Evolutionary conservation across 768 basidiomycete species (phyloP), one percentile per base, ranked within the genome.

Genomic region (Amanita exitialis): DNA sequence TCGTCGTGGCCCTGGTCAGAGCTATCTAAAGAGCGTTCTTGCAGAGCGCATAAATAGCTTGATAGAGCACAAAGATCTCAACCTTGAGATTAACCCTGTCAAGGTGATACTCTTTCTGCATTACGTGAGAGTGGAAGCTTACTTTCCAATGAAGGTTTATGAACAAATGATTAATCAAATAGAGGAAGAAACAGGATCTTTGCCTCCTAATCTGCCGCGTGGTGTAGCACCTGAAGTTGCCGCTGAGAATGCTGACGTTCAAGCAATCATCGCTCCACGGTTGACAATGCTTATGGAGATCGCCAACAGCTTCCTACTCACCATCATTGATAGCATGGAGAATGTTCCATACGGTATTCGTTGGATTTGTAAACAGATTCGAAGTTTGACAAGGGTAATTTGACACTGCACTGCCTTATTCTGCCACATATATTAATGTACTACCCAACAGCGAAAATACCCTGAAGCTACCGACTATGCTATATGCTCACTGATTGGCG

Each of bases 241-340:
- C 2, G 81, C 91, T 7, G 88, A 90, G 56, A 97, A 99, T 62
- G 69, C 79, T 2, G 96, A 99, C 64, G 96, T 99, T 18, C 95
- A 97, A 64, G 91, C 93, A 44, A 96, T 99, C 69, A 97, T 99
- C 60, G 90, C 91, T 6, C 96, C 96, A 13, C 83, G 96, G 20
- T 70, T 98, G 44, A 94, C 93, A 2, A 98, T 99, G 96, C 76
- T 99, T 56, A 98, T 99, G 93, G 96, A 99, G 66, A 99, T 99
- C 54, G 96, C 96, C 44, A 98, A 98, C 61, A 90, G 87, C 61
- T 98, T 99, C 72, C 74, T 99, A 53, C 74, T 91, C 30, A 99
- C 96, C 7, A 99, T 99, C 62, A 98, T 99, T 60, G 95, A 97
- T 56, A 93, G 90, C 56, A 83, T 97, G 83, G 96, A 99, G 60